Percentiles rank a stretch among this genome's conserved stretches.
phyloP scores from a whole-genome alignment of 2,329 filamentous ascomycete species.

The Neonectria faginata region DNA sequence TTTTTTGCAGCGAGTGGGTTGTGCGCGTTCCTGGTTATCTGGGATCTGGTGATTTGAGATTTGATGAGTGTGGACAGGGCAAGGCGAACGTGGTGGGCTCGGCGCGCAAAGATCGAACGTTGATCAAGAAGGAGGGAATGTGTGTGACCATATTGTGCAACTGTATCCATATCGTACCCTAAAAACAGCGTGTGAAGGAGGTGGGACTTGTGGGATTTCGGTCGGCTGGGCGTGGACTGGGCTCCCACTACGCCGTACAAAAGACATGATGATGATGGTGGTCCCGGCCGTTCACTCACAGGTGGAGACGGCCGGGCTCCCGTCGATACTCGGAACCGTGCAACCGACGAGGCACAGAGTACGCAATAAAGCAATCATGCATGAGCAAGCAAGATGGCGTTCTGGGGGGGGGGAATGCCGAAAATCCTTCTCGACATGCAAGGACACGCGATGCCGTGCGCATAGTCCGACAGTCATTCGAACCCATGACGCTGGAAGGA shows the following conservation, averaged over 20 bases:
- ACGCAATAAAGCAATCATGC: conserved; percentile 17
- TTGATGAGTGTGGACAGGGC: conserved; percentile 17
- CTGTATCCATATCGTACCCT: conserved; percentile 14
- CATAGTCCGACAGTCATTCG: conserved; percentile 10
- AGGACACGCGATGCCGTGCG: conserved; percentile 32
- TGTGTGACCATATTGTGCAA: conserved; percentile 24
- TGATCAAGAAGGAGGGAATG: conserved; percentile 11
- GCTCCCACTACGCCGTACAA: neutral
- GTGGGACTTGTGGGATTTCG: neutral
- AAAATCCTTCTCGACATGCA: conserved; percentile 28
- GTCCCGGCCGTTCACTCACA: conserved; percentile 19
- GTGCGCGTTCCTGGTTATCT: conserved; percentile 79
- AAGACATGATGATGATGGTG: neutral
- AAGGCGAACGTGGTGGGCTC: conserved; percentile 13
- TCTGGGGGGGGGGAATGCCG: conserved; percentile 28
- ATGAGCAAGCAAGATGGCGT: conserved; percentile 30
- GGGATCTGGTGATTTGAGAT: conserved; percentile 74
- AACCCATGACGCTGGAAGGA: conserved; percentile 31
- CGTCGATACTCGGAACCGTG: conserved; percentile 23
- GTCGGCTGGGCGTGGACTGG: too few species aligned
- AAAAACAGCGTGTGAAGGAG: conserved; percentile 26
- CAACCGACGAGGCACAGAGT: conserved; percentile 25
- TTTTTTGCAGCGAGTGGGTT: conserved; percentile 84
- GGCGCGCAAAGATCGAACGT: conserved; percentile 15
- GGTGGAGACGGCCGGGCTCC: conserved; percentile 26